These are phyloP conservation scores for Diaporthe longicolla DNA, from an alignment of 2,329 filamentous ascomycete species.

Conservation along the genomic window DNA sequence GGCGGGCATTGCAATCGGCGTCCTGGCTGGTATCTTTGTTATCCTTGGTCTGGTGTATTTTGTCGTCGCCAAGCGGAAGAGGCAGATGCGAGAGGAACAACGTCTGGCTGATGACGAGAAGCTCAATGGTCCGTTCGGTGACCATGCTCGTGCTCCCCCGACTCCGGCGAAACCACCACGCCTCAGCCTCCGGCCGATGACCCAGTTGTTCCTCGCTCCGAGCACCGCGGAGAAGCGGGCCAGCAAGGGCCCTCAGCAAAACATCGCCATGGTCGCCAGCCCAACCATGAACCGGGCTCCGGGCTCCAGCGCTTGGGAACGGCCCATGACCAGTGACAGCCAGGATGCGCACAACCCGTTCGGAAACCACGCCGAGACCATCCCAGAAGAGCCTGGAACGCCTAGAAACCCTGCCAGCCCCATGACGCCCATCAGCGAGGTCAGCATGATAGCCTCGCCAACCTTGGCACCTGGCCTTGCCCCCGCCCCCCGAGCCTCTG, in stretches of 20 bases:
- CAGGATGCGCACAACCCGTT: slow-evolving; percentile 79
- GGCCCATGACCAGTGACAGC: slow-evolving; percentile 58
- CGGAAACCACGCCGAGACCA: slow-evolving; percentile 68
- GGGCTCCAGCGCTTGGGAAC: slow-evolving; percentile 62
- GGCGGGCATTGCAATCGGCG: slow-evolving; percentile 88
- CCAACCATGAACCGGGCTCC: slow-evolving; percentile 49
- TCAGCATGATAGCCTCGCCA: slow-evolving; percentile 36
- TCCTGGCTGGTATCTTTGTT: slow-evolving; percentile 77
- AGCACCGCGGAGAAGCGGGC: slow-evolving; percentile 65
- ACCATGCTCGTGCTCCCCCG: slow-evolving; percentile 53
- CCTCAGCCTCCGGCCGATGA: slow-evolving; percentile 86
- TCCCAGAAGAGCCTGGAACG: slow-evolving; percentile 38
- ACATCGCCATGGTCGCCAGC: slow-evolving; percentile 54
- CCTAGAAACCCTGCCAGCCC: slow-evolving; percentile 31
- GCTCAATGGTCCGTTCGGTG: slow-evolving; percentile 57
- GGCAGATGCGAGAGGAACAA: slow-evolving; percentile 69
- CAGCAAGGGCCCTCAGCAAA: slow-evolving; percentile 50
- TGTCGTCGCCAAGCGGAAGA: slow-evolving; percentile 78
- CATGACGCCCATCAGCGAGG: slow-evolving; percentile 40
- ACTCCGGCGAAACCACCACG: slow-evolving; percentile 76
- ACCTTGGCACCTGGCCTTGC: slow-evolving; percentile 32
- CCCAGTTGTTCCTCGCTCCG: slow-evolving; percentile 78
- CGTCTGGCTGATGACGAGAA: slow-evolving; percentile 76
- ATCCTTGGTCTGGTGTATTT: slow-evolving; percentile 80
- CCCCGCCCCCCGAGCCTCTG: slow-evolving; percentile 38